Evolutionary conservation across 352 stramenopile species (phyloP).

Genomic region (Pythium dissotocum): DNA sequence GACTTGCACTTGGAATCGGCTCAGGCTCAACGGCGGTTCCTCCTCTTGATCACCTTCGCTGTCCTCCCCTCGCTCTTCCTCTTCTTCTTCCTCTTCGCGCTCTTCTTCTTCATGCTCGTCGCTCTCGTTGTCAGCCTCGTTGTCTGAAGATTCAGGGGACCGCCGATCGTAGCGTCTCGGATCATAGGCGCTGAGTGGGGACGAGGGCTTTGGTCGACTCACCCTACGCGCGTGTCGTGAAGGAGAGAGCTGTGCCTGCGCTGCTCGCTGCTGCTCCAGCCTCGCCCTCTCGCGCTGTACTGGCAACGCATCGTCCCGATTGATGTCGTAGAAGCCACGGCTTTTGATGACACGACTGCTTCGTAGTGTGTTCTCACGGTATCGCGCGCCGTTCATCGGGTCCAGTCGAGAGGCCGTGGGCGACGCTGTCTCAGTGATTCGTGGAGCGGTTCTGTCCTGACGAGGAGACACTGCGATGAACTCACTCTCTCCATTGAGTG

Average conservation of each 20-base stretch:
- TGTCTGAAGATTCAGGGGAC: not conserved
- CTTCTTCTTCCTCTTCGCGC: constrained; percentile 31
- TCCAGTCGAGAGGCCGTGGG: constrained; percentile 21
- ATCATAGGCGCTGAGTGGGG: not conserved
- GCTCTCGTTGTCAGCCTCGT: not conserved
- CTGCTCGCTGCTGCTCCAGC: not conserved
- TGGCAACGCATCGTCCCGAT: constrained; percentile 28
- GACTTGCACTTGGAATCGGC: constrained; percentile 70
- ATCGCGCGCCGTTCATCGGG: not conserved
- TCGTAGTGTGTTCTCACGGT: constrained; percentile 30
- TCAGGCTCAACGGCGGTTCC: constrained; percentile 32
- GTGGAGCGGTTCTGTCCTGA: constrained; percentile 22
- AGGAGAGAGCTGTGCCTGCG: not conserved
- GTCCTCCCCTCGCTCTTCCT: constrained; percentile 29
- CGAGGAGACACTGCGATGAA: constrained; percentile 54
- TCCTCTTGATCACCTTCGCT: constrained; percentile 31
- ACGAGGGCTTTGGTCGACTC: not conserved
- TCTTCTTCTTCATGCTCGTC: constrained; percentile 20
- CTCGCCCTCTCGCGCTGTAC: not conserved
- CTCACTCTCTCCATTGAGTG: constrained; percentile 64
- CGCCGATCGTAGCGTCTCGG: not conserved
- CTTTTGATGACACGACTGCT: constrained; percentile 77
- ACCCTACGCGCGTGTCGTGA: not conserved
- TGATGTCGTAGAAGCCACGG: constrained; percentile 72
- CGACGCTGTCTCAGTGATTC: constrained; percentile 40